Evolutionary conservation across 345 rosid species (phyloP).

Genomic region (Raphanus raphanistrum): DNA sequence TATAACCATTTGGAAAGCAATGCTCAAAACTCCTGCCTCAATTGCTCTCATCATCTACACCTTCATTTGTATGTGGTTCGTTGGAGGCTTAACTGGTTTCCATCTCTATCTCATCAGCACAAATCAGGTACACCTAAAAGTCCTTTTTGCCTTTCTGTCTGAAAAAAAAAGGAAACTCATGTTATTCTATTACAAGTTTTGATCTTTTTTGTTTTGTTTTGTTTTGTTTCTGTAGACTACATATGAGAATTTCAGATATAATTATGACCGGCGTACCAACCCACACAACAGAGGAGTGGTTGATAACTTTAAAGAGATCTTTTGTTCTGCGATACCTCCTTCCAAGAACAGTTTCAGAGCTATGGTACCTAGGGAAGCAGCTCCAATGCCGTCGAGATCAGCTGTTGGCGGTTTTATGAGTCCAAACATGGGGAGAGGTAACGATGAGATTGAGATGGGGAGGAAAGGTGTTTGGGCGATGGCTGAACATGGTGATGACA

Average conservation of each 20-base stretch:
- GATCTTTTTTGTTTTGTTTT: not conserved
- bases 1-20: conserved; percentile 60
- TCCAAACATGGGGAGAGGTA: conserved; percentile 83
- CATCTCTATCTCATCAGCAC: conserved; percentile 77
- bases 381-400: conserved; percentile 55
- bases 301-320: conserved; percentile 71
- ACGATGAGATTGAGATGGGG: conserved; percentile 85
- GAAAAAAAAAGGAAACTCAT: not conserved
- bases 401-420: conserved; percentile 80
- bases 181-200: not conserved
- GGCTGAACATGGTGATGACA: conserved; percentile 55
- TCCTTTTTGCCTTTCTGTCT: not conserved
- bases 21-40: conserved; percentile 69
- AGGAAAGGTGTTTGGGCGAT: conserved; percentile 91
- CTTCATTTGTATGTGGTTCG: conserved; percentile 72
- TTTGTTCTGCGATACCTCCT: conserved; percentile 59
- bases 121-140: conserved; percentile 60
- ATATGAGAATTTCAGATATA: conserved; percentile 77
- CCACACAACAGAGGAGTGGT: conserved; percentile 76
- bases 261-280: conserved; percentile 67
- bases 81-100: conserved; percentile 88
- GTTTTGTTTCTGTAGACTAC: conserved; percentile 65
- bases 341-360: conserved; percentile 81
- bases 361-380: conserved; percentile 54
- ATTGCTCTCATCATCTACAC: conserved; percentile 74